phyloP scores from a whole-genome alignment of 352 stramenopile species.

The Globisporangium irregulare region DNA sequence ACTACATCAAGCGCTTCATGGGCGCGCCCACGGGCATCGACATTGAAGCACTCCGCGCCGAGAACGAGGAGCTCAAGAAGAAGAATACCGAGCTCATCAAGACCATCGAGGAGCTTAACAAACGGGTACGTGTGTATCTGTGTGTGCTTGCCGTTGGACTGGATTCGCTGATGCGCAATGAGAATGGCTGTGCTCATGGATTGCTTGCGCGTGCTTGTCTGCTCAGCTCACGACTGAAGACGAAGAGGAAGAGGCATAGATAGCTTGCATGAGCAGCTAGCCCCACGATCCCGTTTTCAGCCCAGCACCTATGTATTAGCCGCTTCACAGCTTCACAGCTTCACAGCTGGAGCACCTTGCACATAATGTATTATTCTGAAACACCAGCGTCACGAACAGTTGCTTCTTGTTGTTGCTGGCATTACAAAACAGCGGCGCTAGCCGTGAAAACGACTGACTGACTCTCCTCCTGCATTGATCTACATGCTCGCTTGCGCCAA shows the following conservation, averaged over 20 bases:
- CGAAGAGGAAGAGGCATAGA: slow-evolving; percentile 61
- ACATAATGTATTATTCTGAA: slow-evolving; percentile 30
- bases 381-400: not conserved
- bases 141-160: no score
- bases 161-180: no score
- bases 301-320: not conserved
- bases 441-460: not conserved
- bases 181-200: no score
- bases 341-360: not conserved
- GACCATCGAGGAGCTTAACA: no score
- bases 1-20: no score
- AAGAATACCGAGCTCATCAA: no score
- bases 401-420: slow-evolving; percentile 8
- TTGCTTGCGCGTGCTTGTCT: not conserved
- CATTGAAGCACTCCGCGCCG: no score
- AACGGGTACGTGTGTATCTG: no score
- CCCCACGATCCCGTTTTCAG: not conserved
- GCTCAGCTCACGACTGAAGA: slow-evolving; percentile 57
- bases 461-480: not conserved
- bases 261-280: slow-evolving; percentile 5
- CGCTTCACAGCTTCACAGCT: not conserved
- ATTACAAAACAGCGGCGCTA: not conserved
- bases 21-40: no score
- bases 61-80: no score
- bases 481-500: slow-evolving; percentile 63